Conservation (phyloP, 192 early-diverging fungal species). For the Mortierella claussenii region DNA sequence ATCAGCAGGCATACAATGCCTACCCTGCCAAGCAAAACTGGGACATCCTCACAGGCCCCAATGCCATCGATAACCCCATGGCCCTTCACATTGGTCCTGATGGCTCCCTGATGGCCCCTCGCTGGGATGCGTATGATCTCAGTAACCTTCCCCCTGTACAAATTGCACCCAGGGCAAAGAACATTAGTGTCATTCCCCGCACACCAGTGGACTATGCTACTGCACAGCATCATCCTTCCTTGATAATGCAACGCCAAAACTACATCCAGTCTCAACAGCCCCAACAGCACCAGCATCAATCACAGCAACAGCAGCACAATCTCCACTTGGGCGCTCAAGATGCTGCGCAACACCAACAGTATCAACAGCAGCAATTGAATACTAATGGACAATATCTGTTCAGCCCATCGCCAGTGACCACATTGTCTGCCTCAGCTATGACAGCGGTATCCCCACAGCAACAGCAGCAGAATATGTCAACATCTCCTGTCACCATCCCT, state of each 20-base stretch:
- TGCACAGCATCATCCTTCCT: constrained; percentile 20
- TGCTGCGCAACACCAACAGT: constrained; percentile 16
- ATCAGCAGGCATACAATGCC: constrained; percentile 11
- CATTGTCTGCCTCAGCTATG: constrained; percentile 13
- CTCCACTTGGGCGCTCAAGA: neutral
- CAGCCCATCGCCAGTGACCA: constrained; percentile 23
- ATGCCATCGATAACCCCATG: constrained; percentile 43
- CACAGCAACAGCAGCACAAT: constrained; percentile 7
- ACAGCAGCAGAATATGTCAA: constrained; percentile 8
- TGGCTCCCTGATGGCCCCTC: constrained; percentile 22
- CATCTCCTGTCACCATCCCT: constrained; percentile 17
- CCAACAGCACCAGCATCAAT: constrained; percentile 19
- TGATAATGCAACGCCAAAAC: constrained; percentile 8
- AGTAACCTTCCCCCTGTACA: constrained; percentile 45
- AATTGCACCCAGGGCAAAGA: constrained; percentile 41
- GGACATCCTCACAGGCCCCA: constrained; percentile 48
- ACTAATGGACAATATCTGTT: constrained; percentile 36
- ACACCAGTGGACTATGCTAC: constrained; percentile 25
- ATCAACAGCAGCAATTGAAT: constrained; percentile 26
- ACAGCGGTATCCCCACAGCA: constrained; percentile 8
- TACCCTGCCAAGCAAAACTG: constrained; percentile 33
- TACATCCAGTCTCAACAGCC: constrained; percentile 17
- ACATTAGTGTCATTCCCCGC: constrained; percentile 33
- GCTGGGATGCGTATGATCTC: constrained; percentile 39
- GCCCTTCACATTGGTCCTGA: constrained; percentile 36